Evolutionary conservation across 106 monocot species (phyloP).

Genomic region (Cymbidium sinense): DNA sequence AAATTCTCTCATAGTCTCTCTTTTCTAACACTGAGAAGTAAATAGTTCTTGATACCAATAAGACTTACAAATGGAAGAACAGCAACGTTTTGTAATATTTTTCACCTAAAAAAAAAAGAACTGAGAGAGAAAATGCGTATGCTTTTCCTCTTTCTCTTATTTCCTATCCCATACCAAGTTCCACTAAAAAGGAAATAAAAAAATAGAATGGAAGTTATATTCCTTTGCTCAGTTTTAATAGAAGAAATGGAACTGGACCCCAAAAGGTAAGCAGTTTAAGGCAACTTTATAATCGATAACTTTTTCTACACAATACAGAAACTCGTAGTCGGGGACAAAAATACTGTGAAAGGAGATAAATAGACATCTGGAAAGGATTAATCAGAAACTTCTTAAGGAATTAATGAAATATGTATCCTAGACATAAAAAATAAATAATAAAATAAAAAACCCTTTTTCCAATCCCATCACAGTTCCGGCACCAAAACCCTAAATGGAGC

Average conservation of each 20-base stretch:
- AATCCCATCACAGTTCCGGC: not conserved
- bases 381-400: not conserved
- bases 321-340: not conserved
- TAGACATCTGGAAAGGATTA: not conserved
- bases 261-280: not conserved
- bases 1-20: too few species aligned
- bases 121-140: not conserved
- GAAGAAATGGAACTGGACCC: not conserved
- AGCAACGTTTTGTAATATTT: too few species aligned
- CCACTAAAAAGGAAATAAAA: not conserved
- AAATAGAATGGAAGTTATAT: not conserved
- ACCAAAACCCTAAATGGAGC: slow-evolving; percentile 3
- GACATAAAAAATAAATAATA: too few species aligned
- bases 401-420: slow-evolving; percentile 1
- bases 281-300: not conserved
- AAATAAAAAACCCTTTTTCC: not conserved
- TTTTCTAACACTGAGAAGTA: too few species aligned
- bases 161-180: not conserved
- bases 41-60: too few species aligned
- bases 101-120: not conserved
- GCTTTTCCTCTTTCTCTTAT: not conserved
- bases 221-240: not conserved
- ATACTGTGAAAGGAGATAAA: not conserved
- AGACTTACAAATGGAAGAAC: too few species aligned
- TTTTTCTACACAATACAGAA: not conserved